phyloP scores from a whole-genome alignment of 768 basidiomycete species.

The Galerina marginata region DNA sequence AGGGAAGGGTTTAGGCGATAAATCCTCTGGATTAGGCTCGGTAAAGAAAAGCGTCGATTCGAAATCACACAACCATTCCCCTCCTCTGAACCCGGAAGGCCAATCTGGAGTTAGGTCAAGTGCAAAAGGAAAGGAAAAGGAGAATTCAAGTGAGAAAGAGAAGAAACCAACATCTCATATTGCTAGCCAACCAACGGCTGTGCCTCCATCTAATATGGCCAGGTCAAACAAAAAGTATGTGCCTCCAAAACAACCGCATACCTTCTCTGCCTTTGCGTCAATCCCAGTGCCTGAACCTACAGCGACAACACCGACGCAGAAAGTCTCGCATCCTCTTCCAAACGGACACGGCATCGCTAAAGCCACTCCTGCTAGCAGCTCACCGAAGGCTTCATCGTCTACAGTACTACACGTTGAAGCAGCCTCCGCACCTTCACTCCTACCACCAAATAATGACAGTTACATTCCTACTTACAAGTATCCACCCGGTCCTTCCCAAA shows the following conservation, averaged over 20 bases:
- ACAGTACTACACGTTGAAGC: too few relatives aligned
- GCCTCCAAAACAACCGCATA: slow-evolving; percentile 20
- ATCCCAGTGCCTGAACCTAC: slow-evolving; percentile 5
- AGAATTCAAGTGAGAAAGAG: neutral
- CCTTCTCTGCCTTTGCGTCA: slow-evolving; percentile 28
- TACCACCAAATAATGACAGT: neutral
- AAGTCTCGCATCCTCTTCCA: slow-evolving; percentile 2
- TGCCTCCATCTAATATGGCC: neutral
- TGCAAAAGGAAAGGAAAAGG: neutral
- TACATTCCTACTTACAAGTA: neutral
- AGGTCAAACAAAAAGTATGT: slow-evolving; percentile 1
- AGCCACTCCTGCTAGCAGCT: too few relatives aligned
- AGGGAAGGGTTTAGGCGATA: too few relatives aligned
- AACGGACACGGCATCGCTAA: too few relatives aligned
- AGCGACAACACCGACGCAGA: neutral
- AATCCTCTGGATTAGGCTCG: too few relatives aligned
- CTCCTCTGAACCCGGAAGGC: too few relatives aligned
- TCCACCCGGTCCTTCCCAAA: neutral
- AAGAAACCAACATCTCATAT: neutral
- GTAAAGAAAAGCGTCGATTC: too few relatives aligned
- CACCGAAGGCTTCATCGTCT: neutral
- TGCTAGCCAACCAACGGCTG: neutral
- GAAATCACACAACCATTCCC: too few relatives aligned
- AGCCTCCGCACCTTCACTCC: too few relatives aligned
- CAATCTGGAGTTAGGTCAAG: neutral